Evolutionary conservation across 257 asterid species (phyloP).

Genomic region (Gardenia jasminoides): DNA sequence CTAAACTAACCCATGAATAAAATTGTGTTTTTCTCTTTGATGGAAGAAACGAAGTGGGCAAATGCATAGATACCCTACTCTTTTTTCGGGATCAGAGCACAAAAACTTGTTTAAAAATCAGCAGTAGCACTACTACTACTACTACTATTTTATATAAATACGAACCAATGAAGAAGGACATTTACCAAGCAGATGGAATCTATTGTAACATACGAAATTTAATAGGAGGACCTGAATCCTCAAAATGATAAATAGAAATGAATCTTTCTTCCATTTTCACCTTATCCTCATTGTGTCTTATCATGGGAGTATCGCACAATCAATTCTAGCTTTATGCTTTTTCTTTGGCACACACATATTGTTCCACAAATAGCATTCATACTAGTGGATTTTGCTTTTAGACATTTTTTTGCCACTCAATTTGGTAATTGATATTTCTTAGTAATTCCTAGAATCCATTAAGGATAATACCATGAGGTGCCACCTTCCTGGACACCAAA

Average conservation of each 20-base stretch:
- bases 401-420: conserved; percentile 11
- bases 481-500: conserved; percentile 9
- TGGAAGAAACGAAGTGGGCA: too few species aligned
- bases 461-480: conserved; percentile 15
- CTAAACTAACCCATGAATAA: too few species aligned
- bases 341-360: conserved; percentile 27
- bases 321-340: conserved; percentile 19
- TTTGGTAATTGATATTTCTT: conserved; percentile 13
- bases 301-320: conserved; percentile 16
- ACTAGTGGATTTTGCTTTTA: conserved; percentile 8
- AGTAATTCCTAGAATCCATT: conserved; percentile 9
- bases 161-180: background rate
- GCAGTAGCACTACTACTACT: background rate
- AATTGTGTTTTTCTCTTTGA: too few species aligned
- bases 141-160: background rate
- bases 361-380: conserved; percentile 23
- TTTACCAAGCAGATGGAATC: background rate
- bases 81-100: background rate
- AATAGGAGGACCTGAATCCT: conserved; percentile 17
- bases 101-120: too few species aligned
- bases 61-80: background rate
- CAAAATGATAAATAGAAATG: background rate
- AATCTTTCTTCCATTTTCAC: background rate
- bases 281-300: conserved; percentile 27
- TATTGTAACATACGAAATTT: conserved; percentile 3